Evolutionary conservation across 1,284 basidiomycete species (phyloP), one percentile per base, ranked within the genome.

Genomic region (Trichosporon sp.): DNA sequence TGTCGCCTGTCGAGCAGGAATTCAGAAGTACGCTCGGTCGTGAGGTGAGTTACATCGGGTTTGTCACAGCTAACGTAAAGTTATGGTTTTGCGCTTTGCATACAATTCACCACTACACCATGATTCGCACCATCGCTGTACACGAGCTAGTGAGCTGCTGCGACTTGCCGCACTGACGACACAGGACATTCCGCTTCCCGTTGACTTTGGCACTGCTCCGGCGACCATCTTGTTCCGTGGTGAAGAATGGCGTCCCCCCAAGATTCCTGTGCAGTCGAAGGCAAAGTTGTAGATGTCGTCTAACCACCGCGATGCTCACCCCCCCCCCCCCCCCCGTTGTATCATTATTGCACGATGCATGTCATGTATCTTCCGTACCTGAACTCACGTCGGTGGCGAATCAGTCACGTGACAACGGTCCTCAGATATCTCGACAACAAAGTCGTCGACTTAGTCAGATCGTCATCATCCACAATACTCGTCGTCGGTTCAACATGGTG

Each of bases 51-150:
- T 19, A 10, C 63, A 19, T 56, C 10, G 0, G 26, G 12, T 5
- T 3, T 59, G 16, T 5, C 12, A 19, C 26, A 11, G 26, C 31
- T 63, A 40, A 68, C 11, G 10, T 12, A 7, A 64, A 83, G 82
- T 73, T 84, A 4, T 83, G 81, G 81, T 84, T 81, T 71, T 79
- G 78, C 70, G 78, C 81, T 14, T 70, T 82, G 14, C 81, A 83
- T 67, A 77, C 81, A 2, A 83, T 84, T 16, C 81, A 83, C 64
- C 82, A 84, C 66, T 81, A 79, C 71, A 80, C 81, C 7, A 83
- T 84, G 81, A 66, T 83, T 12, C 73, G 82, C 10, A 80, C 80
- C 5, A 82, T 84, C 38, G 81, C 80, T 11, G 80, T 81, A 8
- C 78, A 84, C 75, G 78, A 85, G 77, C 78, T 81, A n/a, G 76